phyloP scores from a whole-genome alignment of 768 basidiomycete species.

The Astraeus odoratus region DNA sequence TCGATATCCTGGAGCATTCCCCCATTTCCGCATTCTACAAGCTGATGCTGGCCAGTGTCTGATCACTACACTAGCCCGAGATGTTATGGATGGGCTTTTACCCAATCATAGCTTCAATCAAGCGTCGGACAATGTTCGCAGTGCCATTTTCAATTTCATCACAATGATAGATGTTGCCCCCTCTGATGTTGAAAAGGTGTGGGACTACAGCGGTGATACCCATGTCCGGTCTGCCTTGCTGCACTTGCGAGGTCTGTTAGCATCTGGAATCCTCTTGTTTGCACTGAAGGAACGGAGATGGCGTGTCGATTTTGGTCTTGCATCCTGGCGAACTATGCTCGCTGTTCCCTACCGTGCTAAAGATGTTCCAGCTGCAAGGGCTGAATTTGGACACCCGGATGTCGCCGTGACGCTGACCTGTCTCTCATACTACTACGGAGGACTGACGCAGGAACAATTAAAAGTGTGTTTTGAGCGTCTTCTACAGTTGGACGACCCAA shows the following conservation, averaged over 20 bases:
- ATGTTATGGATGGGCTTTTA: conserved; percentile 12
- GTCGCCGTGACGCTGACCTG: too few relatives aligned
- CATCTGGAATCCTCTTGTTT: conserved; percentile 25
- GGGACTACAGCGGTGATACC: conserved; percentile 1
- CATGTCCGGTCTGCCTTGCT: conserved; percentile 20
- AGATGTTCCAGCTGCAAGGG: conserved; percentile 29
- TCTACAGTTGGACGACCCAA: conserved; percentile 25
- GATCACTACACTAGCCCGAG: conserved; percentile 7
- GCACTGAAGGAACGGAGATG: conserved; percentile 30
- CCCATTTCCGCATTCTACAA: conserved; percentile 18
- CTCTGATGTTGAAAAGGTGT: not conserved
- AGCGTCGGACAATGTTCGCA: not conserved
- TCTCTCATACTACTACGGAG: too few relatives aligned
- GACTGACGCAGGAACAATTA: conserved; percentile 26
- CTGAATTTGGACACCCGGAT: conserved; percentile 34
- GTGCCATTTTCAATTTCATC: conserved; percentile 19
- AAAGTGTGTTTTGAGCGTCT: conserved; percentile 23
- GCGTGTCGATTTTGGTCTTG: conserved; percentile 34
- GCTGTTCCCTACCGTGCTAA: conserved; percentile 35
- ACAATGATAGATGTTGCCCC: conserved; percentile 4
- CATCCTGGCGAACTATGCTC: conserved; percentile 25
- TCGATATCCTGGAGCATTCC: conserved; percentile 13
- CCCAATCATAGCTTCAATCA: conserved; percentile 12
- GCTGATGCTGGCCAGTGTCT: conserved; percentile 8
- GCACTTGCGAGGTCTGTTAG: conserved; percentile 30